Evolutionary conservation across 1,284 basidiomycete genomes (phyloP).

Genomic region (Caloboletus inedulis): DNA sequence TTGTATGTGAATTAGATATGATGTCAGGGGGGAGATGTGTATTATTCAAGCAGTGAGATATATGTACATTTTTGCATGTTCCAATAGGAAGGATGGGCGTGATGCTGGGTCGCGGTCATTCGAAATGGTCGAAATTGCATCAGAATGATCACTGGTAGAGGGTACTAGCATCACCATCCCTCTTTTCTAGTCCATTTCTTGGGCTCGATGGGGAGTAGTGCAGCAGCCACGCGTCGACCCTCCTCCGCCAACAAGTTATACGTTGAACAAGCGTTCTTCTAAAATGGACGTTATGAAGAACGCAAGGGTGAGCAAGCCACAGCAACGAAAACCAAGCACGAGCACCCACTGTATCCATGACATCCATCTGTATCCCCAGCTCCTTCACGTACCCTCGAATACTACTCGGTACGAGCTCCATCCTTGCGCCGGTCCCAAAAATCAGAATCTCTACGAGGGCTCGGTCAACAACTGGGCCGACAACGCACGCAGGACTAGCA

Average conservation of each 20-base stretch:
- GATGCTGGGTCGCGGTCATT: background rate
- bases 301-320: background rate
- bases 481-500: background rate
- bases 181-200: slow-evolving; percentile 19
- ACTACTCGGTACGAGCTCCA: slow-evolving; percentile 67
- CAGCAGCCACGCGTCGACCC: slow-evolving; percentile 87
- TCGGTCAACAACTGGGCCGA: background rate
- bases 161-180: slow-evolving; percentile 9
- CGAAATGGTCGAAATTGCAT: background rate
- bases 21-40: background rate
- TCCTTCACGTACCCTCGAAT: slow-evolving; percentile 70
- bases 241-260: slow-evolving; percentile 94
- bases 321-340: background rate
- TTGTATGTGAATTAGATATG: no score
- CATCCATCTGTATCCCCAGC: slow-evolving; percentile 86
- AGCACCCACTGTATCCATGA: slow-evolving; percentile 86
- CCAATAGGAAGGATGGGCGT: background rate
- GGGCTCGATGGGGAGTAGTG: slow-evolving; percentile 61
- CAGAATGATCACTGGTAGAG: background rate
- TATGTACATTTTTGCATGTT: slow-evolving; percentile 15
- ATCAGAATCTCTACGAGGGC: slow-evolving; percentile 76
- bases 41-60: slow-evolving; percentile 13
- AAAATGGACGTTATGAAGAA: background rate
- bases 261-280: slow-evolving; percentile 83
- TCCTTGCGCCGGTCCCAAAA: slow-evolving; percentile 79